Conservation (phyloP, 2,329 filamentous ascomycete species). For the Aspergillus tubingensis region DNA sequence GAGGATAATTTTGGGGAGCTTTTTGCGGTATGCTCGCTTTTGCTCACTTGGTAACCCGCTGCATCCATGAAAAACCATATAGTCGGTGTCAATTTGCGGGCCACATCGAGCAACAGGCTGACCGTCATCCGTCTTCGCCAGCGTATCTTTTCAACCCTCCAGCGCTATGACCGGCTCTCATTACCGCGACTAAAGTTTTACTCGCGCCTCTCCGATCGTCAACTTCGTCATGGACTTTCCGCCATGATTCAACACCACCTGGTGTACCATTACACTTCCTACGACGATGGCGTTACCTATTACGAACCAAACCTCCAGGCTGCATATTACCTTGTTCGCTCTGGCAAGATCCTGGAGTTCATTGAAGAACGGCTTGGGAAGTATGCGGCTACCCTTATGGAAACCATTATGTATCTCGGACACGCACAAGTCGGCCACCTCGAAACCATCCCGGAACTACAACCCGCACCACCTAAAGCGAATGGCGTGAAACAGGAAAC, state of each 20-base stretch:
- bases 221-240: conserved; percentile 77
- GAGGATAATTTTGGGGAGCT: conserved; percentile 89
- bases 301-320: conserved; percentile 83
- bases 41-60: neutral
- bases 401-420: conserved; percentile 73
- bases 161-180: conserved; percentile 75
- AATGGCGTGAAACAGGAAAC: conserved; percentile 27
- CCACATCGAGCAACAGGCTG: neutral
- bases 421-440: conserved; percentile 63
- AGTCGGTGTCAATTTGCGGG: neutral
- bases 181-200: conserved; percentile 69
- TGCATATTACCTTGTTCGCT: conserved; percentile 79
- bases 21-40: conserved; percentile 69
- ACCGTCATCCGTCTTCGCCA: conserved; percentile 41
- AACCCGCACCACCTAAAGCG: conserved; percentile 21
- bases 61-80: neutral
- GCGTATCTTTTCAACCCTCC: conserved; percentile 81
- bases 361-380: conserved; percentile 73
- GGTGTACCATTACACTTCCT: conserved; percentile 69
- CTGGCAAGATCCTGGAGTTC: conserved; percentile 76
- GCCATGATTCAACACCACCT: conserved; percentile 89
- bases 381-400: conserved; percentile 72
- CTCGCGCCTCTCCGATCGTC: conserved; percentile 70
- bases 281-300: conserved; percentile 64
- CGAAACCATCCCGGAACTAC: conserved; percentile 41